Evolutionary conservation across 1,284 basidiomycete species (phyloP).

Genomic region (Tetrapyrgos nigripes): DNA sequence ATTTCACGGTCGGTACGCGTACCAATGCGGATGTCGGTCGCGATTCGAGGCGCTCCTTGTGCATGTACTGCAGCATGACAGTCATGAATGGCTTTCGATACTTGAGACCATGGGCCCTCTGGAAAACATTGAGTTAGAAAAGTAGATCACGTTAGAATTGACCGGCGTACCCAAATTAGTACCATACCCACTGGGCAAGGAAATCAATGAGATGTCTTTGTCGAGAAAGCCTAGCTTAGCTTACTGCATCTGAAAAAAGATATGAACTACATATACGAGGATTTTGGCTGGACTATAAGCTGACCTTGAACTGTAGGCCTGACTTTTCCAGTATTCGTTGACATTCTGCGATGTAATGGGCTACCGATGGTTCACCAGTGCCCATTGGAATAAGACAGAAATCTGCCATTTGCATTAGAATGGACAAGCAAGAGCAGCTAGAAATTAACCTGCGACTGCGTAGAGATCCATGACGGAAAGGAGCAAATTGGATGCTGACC

Average conservation of each 20-base stretch:
- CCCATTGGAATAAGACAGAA: constrained; percentile 88
- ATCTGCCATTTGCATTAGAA: constrained; percentile 49
- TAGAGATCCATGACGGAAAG: constrained; percentile 57
- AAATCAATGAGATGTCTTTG: constrained; percentile 11
- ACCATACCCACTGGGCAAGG: constrained; percentile 75
- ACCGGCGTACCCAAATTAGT: constrained; percentile 77
- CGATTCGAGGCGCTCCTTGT: constrained; percentile 73
- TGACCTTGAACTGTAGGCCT: constrained; percentile 82
- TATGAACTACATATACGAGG: constrained; percentile 12
- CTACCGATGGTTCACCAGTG: constrained; percentile 75
- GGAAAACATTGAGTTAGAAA: constrained; percentile 15
- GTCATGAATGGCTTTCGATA: constrained; percentile 82
- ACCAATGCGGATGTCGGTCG: constrained; percentile 92
- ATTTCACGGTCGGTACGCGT: constrained; percentile 81
- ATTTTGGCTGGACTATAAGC: constrained; percentile 23
- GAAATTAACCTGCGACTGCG: constrained; percentile 62
- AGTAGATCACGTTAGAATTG: neutral
- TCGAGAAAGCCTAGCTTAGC: constrained; percentile 29
- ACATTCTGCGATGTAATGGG: constrained; percentile 79
- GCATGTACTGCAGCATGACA: constrained; percentile 90
- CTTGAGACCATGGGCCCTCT: constrained; percentile 88
- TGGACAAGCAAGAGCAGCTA: neutral
- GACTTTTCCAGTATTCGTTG: constrained; percentile 82
- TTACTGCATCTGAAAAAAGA: constrained; percentile 74
- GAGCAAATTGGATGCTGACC: constrained; percentile 13